Evolutionary conservation across 495 filamentous ascomycete species (phyloP).

Genomic region (Xylaria castorea): DNA sequence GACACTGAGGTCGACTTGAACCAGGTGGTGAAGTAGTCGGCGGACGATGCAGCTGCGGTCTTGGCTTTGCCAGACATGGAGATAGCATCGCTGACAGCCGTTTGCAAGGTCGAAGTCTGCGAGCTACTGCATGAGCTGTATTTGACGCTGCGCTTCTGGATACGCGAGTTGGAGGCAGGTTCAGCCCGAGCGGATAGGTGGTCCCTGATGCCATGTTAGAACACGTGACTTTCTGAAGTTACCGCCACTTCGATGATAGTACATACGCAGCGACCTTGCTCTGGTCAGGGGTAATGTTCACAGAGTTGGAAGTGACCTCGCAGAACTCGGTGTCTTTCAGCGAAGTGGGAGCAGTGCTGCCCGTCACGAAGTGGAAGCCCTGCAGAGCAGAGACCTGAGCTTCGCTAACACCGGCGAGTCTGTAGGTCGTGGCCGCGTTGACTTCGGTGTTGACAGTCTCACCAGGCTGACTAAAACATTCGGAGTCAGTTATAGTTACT

Average conservation of each 20-base stretch:
- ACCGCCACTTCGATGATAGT: neutral
- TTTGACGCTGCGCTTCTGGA: constrained; percentile 36
- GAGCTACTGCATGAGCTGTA: constrained; percentile 33
- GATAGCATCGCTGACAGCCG: constrained; percentile 37
- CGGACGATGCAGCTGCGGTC: constrained; percentile 31
- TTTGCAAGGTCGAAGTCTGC: constrained; percentile 34
- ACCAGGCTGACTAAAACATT: constrained; percentile 25
- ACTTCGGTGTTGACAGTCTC: constrained; percentile 36
- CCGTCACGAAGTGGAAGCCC: constrained; percentile 39
- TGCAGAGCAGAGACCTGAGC: constrained; percentile 36
- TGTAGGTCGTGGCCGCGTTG: constrained; percentile 38
- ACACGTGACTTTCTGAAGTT: neutral
- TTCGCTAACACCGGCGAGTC: constrained; percentile 31
- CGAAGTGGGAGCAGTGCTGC: constrained; percentile 33
- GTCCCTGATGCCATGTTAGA: constrained; percentile 26
- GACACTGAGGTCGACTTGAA: constrained; percentile 34
- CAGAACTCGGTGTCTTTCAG: constrained; percentile 31
- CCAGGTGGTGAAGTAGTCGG: constrained; percentile 38
- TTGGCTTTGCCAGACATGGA: constrained; percentile 31
- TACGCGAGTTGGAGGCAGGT: constrained; percentile 29
- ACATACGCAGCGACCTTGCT: constrained; percentile 32
- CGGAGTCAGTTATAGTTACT: neutral
- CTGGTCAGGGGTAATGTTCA: constrained; percentile 37
- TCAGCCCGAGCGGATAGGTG: constrained; percentile 29
- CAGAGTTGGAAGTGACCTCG: constrained; percentile 31